These are phyloP conservation scores for Colletotrichum sublineola DNA, from an alignment of 2,329 filamentous ascomycete species.

Conservation along the genomic window DNA sequence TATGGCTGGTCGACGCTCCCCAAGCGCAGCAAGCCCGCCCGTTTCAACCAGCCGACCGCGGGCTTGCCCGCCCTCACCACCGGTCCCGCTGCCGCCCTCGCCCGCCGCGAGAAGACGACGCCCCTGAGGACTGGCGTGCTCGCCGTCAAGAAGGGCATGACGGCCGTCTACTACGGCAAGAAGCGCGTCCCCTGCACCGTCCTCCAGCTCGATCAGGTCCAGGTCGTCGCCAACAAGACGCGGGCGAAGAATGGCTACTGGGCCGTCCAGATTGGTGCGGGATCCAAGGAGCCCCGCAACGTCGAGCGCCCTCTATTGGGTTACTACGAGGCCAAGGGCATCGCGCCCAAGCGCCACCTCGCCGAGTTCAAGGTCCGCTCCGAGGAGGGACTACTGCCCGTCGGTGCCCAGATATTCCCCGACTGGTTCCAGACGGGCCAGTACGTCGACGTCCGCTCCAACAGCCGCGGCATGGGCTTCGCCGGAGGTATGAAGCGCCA, in stretches of 20 bases:
- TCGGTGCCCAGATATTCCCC: conserved; percentile 83
- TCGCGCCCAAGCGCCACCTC: conserved; percentile 86
- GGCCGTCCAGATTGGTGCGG: conserved; percentile 90
- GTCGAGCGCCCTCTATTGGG: conserved; percentile 87
- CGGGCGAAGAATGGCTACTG: conserved; percentile 87
- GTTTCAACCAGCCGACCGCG: conserved; percentile 71
- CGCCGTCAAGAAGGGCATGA: conserved; percentile 96
- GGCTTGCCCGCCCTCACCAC: conserved; percentile 70
- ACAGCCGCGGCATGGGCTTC: conserved; percentile 91
- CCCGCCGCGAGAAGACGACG: conserved; percentile 69
- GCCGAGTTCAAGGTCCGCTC: conserved; percentile 89
- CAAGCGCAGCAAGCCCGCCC: conserved; percentile 62
- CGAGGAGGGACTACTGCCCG: conserved; percentile 77
- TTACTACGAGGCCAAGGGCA: conserved; percentile 85
- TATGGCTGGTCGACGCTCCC: conserved; percentile 73
- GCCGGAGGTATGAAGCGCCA: conserved; percentile 98
- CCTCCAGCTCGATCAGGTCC: conserved; percentile 91
- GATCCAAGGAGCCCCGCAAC: conserved; percentile 79
- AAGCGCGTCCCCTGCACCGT: conserved; percentile 89
- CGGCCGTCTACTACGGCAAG: conserved; percentile 85
- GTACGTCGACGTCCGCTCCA: conserved; percentile 86
- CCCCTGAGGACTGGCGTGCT: conserved; percentile 83
- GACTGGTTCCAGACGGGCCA: conserved; percentile 93
- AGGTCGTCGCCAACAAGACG: conserved; percentile 91
- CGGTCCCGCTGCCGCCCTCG: conserved; percentile 72